Evolutionary conservation across 192 early-diverging fungal species (phyloP), one percentile per base, ranked within the genome.

Genomic region (Podila epicladia): DNA sequence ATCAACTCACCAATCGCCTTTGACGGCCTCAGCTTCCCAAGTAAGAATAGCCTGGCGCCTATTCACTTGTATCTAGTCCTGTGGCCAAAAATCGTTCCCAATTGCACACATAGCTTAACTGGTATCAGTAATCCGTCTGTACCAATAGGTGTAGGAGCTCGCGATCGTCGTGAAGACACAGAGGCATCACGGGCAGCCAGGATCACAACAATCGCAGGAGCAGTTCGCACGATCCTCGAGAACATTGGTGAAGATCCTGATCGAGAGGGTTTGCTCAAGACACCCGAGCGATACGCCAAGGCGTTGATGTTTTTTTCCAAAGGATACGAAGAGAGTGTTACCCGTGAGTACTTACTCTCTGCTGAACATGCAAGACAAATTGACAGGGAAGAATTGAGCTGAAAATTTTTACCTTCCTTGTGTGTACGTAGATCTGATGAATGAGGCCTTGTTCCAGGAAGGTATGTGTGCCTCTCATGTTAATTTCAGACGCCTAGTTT

Each of bases 221-320:
- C 97, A 28, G 96, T 99, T 28, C 87, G 89, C 65, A 95, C 93
- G 0, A 92, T 99, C n/a, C 83, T 99, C 53, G 92, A 95, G 78
- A 93, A 92, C 83, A 89, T 99, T 38, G 98, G 98, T 32, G 98
- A 99, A 83, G 95, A 99, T 82, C 91, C 95, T 11, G 88, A 93
- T 35, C 91, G 98, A 55, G 97, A 99, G 82, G 98, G 98, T 4
- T 83, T 99, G 57, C 77, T 94, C 61, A 98, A 97, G 86, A 99
- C 97, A 0, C 98, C 98, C 32, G 91, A 96, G 74, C 93, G 97
- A 19, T 99, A 98, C 76, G 98, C 98, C 49, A 96, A 97, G 87
- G 97, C 98, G 8, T 86, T 99, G 28, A 93, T 97, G 93, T 99
- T 98, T 71, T 95, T 99, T 72, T 97, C 98, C 7, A 94, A 98